Evolutionary conservation across 148 eudicot genomes (phyloP), one percentile per base, ranked within the genome.

Genomic region (Nyssa sinensis): DNA sequence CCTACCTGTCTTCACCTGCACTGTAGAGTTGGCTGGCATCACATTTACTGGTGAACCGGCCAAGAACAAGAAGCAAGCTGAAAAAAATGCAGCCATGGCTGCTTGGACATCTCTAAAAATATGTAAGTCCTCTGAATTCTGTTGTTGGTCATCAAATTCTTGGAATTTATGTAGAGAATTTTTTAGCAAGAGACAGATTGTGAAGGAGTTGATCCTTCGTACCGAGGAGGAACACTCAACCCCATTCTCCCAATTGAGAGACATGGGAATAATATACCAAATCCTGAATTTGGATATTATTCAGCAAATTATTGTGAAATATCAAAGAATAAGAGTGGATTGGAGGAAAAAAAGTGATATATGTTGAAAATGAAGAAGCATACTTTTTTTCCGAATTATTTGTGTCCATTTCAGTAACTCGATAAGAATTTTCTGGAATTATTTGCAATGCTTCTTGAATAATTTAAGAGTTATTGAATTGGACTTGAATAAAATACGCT

Each of bases 21-120:
- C 59, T 24, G 72, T 68, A 68, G 59, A 68, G n/a, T 47, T 68
- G 58, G 72, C 72, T 68, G 72, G 72, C 35, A 14, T 49, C n/a
- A 68, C 49, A 35, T 68, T 68, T 49, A 68, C 72, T 2, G 59
- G 72, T 14, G 72, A 68, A 68, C 59, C 72, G 7, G 72, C 72
- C 58, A 68, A 68, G 33, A 68, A 44, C 33, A 68, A 68, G 72
- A 68, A 68, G 47, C 72, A 68, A 68, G 55, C 70, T 28, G 70
- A 67, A 67, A 67, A 67, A 55, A 37, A 67, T 67, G 70, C 70
- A 67, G 70, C 72, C 47, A 68, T 68, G 72, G 30, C 59, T 24
- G 72, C 72, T 25, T 68, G 72, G 72, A 24, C 72, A 68, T 44
- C 72, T 47, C 59, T 68, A 21, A 68, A 68, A 68, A 34, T 68